Evolutionary conservation across 2,329 filamentous ascomycete genomes (phyloP), one percentile per base, ranked within the genome.

Genomic region (Penicillium aurantiogriseum): DNA sequence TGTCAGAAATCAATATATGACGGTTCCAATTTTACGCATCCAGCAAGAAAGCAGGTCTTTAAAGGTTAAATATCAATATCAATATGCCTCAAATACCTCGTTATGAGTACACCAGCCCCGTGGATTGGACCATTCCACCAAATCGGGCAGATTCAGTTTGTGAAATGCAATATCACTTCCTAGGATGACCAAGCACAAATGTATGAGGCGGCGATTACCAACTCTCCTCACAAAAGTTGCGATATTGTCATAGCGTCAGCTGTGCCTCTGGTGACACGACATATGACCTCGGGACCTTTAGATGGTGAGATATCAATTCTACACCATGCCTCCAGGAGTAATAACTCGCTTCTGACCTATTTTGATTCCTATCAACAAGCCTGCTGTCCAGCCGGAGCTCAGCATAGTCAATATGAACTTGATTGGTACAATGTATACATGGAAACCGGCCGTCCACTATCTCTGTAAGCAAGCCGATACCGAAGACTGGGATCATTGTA

Each of bases 81-180:
- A 56, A 49, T 39, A 59, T 57, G 49, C 49, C 57, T 1, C 44
- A 49, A 49, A 13, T 42, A 10, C 27, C 17, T 19, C 48, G 36
- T 8, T 56, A 57, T 25, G 38, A 51, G 42, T 59, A 57, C 33
- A 57, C 44, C 17, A 36, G 54, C n/a, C 54, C 49, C 4, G 40
- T 57, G 15, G 43, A 50, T 11, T 59, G 48, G 19, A 56, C 35
- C 11, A 33, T 51, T 36, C 53, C 54, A n/a, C 31, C 44, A 10
- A 23, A 57, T n/a, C 25, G 35, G 9, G 19, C 27, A 2, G 15
- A 33, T 33, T 17, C 4, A 15, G 21, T 49, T 19, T n/a, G 11
- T 50, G 5, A 19, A 49, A 27, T 49, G 8, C 25, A 50, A 25
- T 50, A 29, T 38, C 4, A 29, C 11, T 21, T 21, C 35, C 6